These are phyloP conservation scores for Astrothelium macrocarpum DNA, from an alignment of 495 filamentous ascomycete species.

Conservation along the genomic window DNA sequence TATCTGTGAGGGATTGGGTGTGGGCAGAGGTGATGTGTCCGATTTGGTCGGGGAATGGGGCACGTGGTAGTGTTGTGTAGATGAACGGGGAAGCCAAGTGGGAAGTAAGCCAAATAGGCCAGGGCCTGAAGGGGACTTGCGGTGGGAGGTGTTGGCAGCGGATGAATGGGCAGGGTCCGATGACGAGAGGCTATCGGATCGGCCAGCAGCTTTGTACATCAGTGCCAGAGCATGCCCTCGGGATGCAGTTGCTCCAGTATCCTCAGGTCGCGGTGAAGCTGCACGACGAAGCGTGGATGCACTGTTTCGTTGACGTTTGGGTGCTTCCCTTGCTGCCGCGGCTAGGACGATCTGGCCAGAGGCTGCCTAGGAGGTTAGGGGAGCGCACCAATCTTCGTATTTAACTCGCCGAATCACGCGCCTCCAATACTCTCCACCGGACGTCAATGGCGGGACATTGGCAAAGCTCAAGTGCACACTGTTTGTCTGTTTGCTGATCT, in stretches of 20 bases:
- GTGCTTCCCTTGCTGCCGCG: background rate
- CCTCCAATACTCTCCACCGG: too few species aligned
- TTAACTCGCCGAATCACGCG: background rate
- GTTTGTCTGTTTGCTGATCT: background rate
- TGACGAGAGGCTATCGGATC: background rate
- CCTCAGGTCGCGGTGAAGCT: background rate
- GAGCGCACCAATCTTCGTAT: background rate
- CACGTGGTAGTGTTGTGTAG: background rate
- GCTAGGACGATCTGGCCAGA: background rate
- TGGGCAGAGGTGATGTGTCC: background rate
- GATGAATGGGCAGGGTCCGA: background rate
- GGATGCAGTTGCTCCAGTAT: conserved; percentile 2
- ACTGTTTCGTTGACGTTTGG: background rate
- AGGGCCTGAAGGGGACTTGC: background rate
- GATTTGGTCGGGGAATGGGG: background rate
- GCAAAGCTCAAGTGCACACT: background rate
- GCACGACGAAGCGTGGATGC: background rate
- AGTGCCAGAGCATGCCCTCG: conserved; percentile 3
- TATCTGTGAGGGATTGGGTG: conserved; percentile 1
- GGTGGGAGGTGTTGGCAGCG: background rate
- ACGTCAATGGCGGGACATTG: background rate
- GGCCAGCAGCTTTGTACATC: conserved; percentile 7
- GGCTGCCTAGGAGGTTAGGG: background rate
- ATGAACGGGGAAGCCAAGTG: background rate
- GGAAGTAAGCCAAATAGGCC: conserved; percentile 3